These are phyloP conservation scores for Cyanidiococcus yangmingshanensis DNA, from an alignment of 23 red algal species.

Conservation along the genomic window DNA sequence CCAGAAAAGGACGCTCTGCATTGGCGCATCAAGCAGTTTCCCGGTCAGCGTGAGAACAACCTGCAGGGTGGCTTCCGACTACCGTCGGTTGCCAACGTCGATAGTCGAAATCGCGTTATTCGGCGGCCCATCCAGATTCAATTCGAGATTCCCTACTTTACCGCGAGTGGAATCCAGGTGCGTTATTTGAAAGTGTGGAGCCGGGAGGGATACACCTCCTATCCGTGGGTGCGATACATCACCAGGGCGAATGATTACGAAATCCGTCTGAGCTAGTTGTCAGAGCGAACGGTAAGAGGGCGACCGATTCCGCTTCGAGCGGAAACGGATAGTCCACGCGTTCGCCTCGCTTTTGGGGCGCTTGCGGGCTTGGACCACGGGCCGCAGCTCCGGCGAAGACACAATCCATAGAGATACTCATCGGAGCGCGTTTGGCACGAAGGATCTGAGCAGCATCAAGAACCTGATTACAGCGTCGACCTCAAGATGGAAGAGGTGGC, in stretches of 20 bases:
- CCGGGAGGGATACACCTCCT: constrained; percentile 66
- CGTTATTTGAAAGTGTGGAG: constrained; percentile 87
- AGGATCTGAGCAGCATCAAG: too few species aligned
- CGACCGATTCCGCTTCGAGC: too few species aligned
- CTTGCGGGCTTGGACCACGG: too few species aligned
- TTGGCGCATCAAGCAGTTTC: constrained; percentile 86
- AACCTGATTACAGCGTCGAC: too few species aligned
- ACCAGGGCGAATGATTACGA: constrained; percentile 79
- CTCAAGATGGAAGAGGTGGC: too few species aligned
- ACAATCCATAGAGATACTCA: too few species aligned
- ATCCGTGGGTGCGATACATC: constrained; percentile 96
- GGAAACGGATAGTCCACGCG: too few species aligned
- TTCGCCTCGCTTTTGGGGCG: too few species aligned
- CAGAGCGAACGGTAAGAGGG: too few species aligned
- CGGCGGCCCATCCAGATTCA: constrained; percentile 69
- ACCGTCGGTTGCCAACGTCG: constrained; percentile 52
- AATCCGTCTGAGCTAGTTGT: constrained; percentile 49
- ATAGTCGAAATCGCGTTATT: constrained; percentile 45
- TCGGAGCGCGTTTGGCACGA: too few species aligned
- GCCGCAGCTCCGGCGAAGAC: too few species aligned
- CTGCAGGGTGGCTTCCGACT: constrained; percentile 79
- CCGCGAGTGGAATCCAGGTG: constrained; percentile 83
- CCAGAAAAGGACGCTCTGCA: constrained; percentile 76
- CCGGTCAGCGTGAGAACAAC: constrained; percentile 54
- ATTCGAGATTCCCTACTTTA: constrained; percentile 98